phyloP scores from a whole-genome alignment of 129 eudicot species.

The Chrysanthemum makinoi region DNA sequence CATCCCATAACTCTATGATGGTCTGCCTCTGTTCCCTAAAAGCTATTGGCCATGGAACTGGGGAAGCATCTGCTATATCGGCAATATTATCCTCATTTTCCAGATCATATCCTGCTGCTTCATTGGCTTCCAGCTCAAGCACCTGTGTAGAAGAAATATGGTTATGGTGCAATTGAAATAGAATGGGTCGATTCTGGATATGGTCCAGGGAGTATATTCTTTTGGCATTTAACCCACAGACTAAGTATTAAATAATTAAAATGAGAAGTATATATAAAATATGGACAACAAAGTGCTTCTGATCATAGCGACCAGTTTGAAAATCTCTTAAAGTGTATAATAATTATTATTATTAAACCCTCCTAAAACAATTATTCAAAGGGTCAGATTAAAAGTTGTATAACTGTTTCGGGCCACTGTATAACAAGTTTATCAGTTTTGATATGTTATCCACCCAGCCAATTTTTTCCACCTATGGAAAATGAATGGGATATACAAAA shows the following conservation, averaged over 20 bases:
- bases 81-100: slow-evolving; percentile 52
- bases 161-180: too few species aligned
- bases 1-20: slow-evolving; percentile 89
- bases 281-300: too few species aligned
- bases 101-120: slow-evolving; percentile 77
- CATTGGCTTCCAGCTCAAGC: slow-evolving; percentile 95
- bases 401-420: neutral
- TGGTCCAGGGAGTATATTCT: too few species aligned
- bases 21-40: slow-evolving; percentile 88
- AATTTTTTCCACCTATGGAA: neutral
- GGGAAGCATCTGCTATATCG: slow-evolving; percentile 48
- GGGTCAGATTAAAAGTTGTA: neutral
- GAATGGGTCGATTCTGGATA: too few species aligned
- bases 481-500: neutral
- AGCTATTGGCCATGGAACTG: slow-evolving; percentile 58
- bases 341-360: too few species aligned
- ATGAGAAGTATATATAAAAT: too few species aligned
- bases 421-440: too few species aligned
- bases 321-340: too few species aligned
- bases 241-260: too few species aligned
- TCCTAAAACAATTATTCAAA: too few species aligned
- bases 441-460: neutral
- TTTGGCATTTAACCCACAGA: too few species aligned
- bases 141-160: slow-evolving; percentile 42
- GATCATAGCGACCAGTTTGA: too few species aligned